phyloP scores from a whole-genome alignment of 495 filamentous ascomycete genomes.

The Aspergillus funiculosus region DNA sequence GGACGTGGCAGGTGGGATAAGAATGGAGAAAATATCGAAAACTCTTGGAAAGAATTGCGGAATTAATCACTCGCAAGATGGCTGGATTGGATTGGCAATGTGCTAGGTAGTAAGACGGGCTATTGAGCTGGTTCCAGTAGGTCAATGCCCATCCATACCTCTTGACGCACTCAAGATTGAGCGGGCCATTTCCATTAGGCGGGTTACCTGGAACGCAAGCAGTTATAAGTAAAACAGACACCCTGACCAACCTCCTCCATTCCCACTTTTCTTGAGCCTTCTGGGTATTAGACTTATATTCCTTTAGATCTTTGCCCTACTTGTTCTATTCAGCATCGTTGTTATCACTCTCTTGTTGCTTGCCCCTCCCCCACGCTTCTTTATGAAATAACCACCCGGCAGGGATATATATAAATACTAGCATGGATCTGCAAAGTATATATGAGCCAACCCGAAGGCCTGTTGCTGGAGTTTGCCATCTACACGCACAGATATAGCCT shows the following conservation, averaged over 20 bases:
- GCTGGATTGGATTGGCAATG: conserved; percentile 10
- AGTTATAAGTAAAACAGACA: conserved; percentile 31
- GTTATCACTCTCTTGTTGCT: background rate
- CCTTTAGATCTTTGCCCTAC: conserved; percentile 1
- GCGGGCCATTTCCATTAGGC: conserved; percentile 20
- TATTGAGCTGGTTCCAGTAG: conserved; percentile 8
- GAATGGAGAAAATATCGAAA: conserved; percentile 2
- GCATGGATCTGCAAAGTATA: no score
- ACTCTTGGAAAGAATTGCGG: conserved; percentile 4
- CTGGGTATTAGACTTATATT: no score
- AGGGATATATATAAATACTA: no score
- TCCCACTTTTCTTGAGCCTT: conserved; percentile 7
- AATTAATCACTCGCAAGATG: conserved; percentile 1
- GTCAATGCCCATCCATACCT: conserved; percentile 22
- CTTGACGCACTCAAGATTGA: conserved; percentile 17
- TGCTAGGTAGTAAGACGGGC: conserved; percentile 9
- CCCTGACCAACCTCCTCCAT: conserved; percentile 15
- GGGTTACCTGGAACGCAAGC: conserved; percentile 13
- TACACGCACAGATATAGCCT: no score
- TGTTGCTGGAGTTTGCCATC: no score
- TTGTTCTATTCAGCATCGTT: background rate
- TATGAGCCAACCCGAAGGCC: no score
- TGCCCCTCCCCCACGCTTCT: no score
- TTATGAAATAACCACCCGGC: no score
- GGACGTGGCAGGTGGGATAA: conserved; percentile 25